Conservation (phyloP, 179 eudicot species). For the Beta corolliflora region DNA sequence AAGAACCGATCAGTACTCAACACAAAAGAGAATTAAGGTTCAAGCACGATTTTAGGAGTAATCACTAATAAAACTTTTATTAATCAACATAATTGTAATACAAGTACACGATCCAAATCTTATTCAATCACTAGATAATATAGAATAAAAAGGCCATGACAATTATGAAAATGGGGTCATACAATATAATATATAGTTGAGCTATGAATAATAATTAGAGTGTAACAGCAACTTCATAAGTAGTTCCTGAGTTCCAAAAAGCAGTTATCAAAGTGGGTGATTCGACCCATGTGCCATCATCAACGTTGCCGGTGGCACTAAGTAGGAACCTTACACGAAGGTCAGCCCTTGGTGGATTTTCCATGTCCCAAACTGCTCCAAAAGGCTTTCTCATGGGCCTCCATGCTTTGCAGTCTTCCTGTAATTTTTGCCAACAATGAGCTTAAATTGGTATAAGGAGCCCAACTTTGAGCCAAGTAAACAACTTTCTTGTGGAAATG, state of each 20-base stretch:
- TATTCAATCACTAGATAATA: neutral
- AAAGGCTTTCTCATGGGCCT: conserved; percentile 64
- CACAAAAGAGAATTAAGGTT: no score
- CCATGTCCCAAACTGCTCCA: conserved; percentile 81
- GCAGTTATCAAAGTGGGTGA: conserved; percentile 36
- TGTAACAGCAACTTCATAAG: conserved; percentile 51
- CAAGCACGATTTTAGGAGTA: neutral
- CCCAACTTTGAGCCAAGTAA: neutral
- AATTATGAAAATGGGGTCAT: neutral
- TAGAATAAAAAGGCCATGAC: neutral
- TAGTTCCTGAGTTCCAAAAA: conserved; percentile 52
- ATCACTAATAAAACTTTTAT: neutral
- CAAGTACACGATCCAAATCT: conserved; percentile 3
- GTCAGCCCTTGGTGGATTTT: conserved; percentile 66
- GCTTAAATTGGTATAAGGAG: neutral
- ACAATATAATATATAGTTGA: neutral
- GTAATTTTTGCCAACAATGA: neutral
- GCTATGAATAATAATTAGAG: conserved; percentile 18
- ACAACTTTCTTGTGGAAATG: neutral
- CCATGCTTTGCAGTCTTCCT: conserved; percentile 76
- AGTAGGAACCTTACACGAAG: conserved; percentile 43
- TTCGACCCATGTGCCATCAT: conserved; percentile 46
- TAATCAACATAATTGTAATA: neutral
- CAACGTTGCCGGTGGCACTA: conserved; percentile 19
- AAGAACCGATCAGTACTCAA: no score